These are phyloP conservation scores for Cryphonectria naterciae DNA, from an alignment of 2,329 filamentous ascomycete genomes.

Conservation along the genomic window DNA sequence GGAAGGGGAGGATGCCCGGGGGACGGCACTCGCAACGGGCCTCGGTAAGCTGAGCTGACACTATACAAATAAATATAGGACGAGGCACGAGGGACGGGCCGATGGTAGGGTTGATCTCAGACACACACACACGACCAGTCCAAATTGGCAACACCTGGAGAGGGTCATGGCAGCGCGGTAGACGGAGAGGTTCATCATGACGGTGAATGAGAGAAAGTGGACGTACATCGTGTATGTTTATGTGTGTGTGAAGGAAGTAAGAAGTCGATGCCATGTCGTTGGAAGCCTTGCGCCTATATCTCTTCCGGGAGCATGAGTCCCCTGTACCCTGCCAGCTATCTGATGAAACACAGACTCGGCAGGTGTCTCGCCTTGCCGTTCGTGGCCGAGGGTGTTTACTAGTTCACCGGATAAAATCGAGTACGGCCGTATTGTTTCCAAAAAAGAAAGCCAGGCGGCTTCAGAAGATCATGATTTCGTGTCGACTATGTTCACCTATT, in stretches of 20 bases:
- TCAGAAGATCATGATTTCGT: slow-evolving; percentile 25
- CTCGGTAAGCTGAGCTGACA: slow-evolving; percentile 7
- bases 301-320: neutral
- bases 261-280: neutral
- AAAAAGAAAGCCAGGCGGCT: neutral
- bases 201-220: neutral
- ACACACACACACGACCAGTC: neutral
- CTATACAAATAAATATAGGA: neutral
- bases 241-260: neutral
- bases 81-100: slow-evolving; percentile 1
- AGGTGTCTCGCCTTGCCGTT: neutral
- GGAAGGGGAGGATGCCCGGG: neutral
- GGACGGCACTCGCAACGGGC: neutral
- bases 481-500: slow-evolving; percentile 17
- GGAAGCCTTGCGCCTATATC: neutral
- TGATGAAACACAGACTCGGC: slow-evolving; percentile 7
- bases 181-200: neutral
- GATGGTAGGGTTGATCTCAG: neutral
- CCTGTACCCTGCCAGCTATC: slow-evolving; percentile 10
- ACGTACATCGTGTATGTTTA: neutral
- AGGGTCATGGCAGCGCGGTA: neutral
- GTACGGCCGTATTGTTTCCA: neutral
- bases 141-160: neutral
- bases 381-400: neutral
- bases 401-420: neutral